Evolutionary conservation across 2,329 filamentous ascomycete species (phyloP), one percentile per base, ranked within the genome.

Genomic region (Fusarium camptoceras): DNA sequence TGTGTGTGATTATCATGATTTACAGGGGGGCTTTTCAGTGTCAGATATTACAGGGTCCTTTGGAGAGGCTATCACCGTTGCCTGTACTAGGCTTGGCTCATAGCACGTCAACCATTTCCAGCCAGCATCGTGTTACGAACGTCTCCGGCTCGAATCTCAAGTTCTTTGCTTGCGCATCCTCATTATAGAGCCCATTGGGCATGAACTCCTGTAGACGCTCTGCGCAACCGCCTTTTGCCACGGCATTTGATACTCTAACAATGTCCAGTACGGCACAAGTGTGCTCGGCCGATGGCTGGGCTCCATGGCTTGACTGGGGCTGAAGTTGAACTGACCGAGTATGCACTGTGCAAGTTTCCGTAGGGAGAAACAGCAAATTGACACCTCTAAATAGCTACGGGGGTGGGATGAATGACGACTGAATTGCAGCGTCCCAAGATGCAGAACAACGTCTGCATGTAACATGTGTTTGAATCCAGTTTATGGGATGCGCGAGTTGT

Each of bases 161-260:
- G 27, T 25, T 58, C 37, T 67, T 39, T 58, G 28, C 31, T 39
- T 54, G 56, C 58, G 39, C 44, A 47, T 66, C 51, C 28, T 39
- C 43, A 30, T 41, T 46, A 24, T 55, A 68, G 24, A 64, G 48
- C 18, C 50, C 42, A 65, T 68, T 65, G 64, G 59, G 41, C 34
- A 61, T 56, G 18, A 37, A 24, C 27, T 39, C 49, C 44, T 41
- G 56, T 46, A 39, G 66, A 51, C 44, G 53, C 49, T 60, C 59
- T 48, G 53, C 55, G 55, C 68, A 68, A 60, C 64, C 60, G 51
- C 59, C 66, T 54, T 68, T 69, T 64, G 68, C 68, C 61, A 70
- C 65, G 61, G 69, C 65, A 70, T 69, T 62, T 63, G 59, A 46
- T 55, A 42, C 44, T 65, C 37, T 50, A 37, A 42, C n/a, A 20